Percentiles rank a stretch among this genome's conserved stretches.
phyloP scores from a whole-genome alignment of 2,329 filamentous ascomycete genomes.

The Mycocentrospora acerina region DNA sequence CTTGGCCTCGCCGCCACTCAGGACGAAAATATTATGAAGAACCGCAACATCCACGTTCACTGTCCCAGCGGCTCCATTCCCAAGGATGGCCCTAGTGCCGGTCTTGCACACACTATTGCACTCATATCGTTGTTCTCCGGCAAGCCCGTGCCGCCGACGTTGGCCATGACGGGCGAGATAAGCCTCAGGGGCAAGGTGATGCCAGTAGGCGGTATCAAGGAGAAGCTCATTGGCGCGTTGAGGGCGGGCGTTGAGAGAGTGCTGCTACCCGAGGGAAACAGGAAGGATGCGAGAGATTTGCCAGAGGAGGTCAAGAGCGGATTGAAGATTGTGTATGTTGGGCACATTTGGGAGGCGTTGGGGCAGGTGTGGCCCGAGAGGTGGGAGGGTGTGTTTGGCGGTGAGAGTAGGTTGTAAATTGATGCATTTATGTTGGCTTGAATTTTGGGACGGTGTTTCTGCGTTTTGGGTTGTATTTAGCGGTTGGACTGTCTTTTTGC shows the following conservation, averaged over 20 bases:
- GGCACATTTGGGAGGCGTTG: constrained; percentile 94
- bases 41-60: constrained; percentile 90
- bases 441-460: too few relatives aligned
- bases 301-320: constrained; percentile 86
- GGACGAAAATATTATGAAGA: constrained; percentile 92
- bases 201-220: constrained; percentile 95
- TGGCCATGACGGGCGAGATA: constrained; percentile 88
- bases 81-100: constrained; percentile 83
- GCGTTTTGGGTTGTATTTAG: too few relatives aligned
- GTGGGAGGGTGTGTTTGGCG: constrained; percentile 65
- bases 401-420: constrained; percentile 75
- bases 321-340: constrained; percentile 85
- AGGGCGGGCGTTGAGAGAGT: constrained; percentile 94
- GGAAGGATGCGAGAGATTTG: constrained; percentile 88
- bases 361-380: constrained; percentile 89
- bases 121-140: constrained; percentile 87
- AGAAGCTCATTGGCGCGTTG: constrained; percentile 94
- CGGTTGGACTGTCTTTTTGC: too few relatives aligned
- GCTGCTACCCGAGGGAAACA: constrained; percentile 81
- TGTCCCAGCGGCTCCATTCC: constrained; percentile 93
- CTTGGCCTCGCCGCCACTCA: constrained; percentile 79
- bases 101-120: constrained; percentile 90
- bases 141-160: constrained; percentile 81
- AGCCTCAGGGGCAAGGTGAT: constrained; percentile 86
- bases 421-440: too few relatives aligned